These are phyloP conservation scores for Scleromitrula shiraiana DNA, from an alignment of 2,329 filamentous ascomycete genomes.

Conservation along the genomic window DNA sequence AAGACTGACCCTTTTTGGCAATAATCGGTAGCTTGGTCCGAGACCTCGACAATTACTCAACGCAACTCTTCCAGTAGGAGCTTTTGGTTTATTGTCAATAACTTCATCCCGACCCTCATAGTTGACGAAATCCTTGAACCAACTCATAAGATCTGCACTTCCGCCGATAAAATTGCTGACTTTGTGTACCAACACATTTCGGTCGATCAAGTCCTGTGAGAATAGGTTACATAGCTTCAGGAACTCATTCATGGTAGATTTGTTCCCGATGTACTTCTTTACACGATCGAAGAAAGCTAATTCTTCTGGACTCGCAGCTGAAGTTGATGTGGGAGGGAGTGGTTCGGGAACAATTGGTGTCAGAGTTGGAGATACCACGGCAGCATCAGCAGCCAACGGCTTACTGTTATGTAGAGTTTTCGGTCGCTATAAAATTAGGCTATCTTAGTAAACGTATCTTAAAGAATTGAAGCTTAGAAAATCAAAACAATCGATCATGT, in stretches of 20 bases:
- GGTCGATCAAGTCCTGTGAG: conserved; percentile 86
- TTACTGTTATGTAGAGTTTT: conserved; percentile 57
- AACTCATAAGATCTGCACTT: conserved; percentile 80
- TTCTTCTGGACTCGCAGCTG: conserved; percentile 74
- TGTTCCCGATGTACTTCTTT: conserved; percentile 92
- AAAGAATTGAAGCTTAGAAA: neutral
- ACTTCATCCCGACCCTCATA: conserved; percentile 69
- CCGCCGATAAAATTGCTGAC: conserved; percentile 79
- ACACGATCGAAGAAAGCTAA: conserved; percentile 91
- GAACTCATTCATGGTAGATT: conserved; percentile 90
- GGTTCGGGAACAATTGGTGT: conserved; percentile 85
- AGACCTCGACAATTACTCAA: conserved; percentile 93
- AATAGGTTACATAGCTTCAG: conserved; percentile 95
- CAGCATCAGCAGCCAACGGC: conserved; percentile 29
- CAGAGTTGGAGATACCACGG: conserved; percentile 66
- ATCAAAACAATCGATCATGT: neutral
- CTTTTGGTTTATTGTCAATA: conserved; percentile 69
- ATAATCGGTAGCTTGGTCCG: conserved; percentile 86
- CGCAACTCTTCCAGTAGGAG: conserved; percentile 75
- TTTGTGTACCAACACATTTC: conserved; percentile 72
- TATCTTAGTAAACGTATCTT: conserved; percentile 5
- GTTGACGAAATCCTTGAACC: conserved; percentile 77
- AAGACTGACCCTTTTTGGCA: conserved; percentile 66
- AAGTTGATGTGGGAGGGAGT: conserved; percentile 64
- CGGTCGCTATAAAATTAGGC: conserved; percentile 40